Percentiles rank a stretch among this genome's conserved stretches.
These are phyloP conservation scores for Turritis glabra DNA, from an alignment of 345 rosid species.

Conservation along the genomic window DNA sequence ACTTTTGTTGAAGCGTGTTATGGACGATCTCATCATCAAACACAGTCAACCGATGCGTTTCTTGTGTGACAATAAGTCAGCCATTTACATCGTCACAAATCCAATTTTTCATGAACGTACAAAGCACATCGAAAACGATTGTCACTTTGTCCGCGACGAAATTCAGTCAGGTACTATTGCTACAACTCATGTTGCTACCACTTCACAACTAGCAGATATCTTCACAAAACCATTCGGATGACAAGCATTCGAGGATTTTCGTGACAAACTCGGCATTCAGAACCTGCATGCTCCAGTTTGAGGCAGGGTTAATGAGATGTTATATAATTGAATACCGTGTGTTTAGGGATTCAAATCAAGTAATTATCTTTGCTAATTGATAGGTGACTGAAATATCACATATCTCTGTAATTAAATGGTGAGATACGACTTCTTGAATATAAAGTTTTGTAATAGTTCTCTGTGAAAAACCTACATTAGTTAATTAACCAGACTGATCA, in stretches of 20 bases:
- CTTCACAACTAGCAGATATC: neutral
- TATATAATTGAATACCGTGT: too few relatives aligned
- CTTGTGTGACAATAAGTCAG: neutral
- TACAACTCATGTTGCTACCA: neutral
- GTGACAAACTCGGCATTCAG: neutral
- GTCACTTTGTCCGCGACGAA: neutral
- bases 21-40: rapidly evolving
- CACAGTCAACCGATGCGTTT: neutral
- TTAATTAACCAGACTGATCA: too few relatives aligned
- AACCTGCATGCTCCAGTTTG: neutral
- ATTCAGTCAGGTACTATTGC: neutral
- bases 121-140: neutral
- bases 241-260: neutral
- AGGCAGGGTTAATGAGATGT: neutral
- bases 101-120: neutral
- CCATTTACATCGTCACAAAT: neutral
- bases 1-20: too few relatives aligned
- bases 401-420: too few relatives aligned
- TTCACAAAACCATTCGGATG: neutral
- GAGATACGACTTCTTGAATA: too few relatives aligned
- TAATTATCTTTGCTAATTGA: too few relatives aligned
- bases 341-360: too few relatives aligned
- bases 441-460: too few relatives aligned
- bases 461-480: too few relatives aligned
- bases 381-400: too few relatives aligned